Evolutionary conservation across 2,329 filamentous ascomycete genomes (phyloP).

Genomic region (Claviceps pusilla): DNA sequence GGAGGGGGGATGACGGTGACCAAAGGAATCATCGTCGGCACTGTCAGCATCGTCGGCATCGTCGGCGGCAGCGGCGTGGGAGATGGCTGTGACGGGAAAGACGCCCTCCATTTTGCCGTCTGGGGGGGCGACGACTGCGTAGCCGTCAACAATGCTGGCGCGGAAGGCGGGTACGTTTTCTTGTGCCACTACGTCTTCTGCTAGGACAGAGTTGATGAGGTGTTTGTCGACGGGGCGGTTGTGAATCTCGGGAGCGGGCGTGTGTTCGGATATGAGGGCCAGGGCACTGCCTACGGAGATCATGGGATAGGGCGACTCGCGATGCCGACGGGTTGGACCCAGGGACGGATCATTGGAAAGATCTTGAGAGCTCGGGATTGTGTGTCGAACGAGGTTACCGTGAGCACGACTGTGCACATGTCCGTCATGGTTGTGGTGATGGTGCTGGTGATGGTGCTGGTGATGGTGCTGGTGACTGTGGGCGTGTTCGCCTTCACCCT

Average conservation of each 20-base stretch:
- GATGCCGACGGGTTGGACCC: constrained; percentile 54
- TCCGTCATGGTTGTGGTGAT: constrained; percentile 16
- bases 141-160: constrained; percentile 94
- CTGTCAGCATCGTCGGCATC: not conserved
- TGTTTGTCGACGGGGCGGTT: constrained; percentile 45
- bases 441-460: constrained; percentile 22
- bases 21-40: constrained; percentile 24
- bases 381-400: constrained; percentile 57
- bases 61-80: constrained; percentile 53
- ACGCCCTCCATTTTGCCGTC: constrained; percentile 55
- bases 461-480: constrained; percentile 26
- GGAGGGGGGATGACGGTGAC: constrained; percentile 36
- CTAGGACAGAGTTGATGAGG: constrained; percentile 64
- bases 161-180: constrained; percentile 87
- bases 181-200: constrained; percentile 62
- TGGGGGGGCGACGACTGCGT: constrained; percentile 59
- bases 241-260: constrained; percentile 45
- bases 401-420: constrained; percentile 34
- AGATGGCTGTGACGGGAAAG: constrained; percentile 76
- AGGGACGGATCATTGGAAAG: constrained; percentile 44
- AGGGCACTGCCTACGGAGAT: constrained; percentile 72
- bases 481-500: constrained; percentile 14
- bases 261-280: constrained; percentile 53
- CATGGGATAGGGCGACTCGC: constrained; percentile 87
- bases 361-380: constrained; percentile 21